Evolutionary conservation across 129 eudicot genomes (phyloP).

Genomic region (Kitagawia praeruptora): DNA sequence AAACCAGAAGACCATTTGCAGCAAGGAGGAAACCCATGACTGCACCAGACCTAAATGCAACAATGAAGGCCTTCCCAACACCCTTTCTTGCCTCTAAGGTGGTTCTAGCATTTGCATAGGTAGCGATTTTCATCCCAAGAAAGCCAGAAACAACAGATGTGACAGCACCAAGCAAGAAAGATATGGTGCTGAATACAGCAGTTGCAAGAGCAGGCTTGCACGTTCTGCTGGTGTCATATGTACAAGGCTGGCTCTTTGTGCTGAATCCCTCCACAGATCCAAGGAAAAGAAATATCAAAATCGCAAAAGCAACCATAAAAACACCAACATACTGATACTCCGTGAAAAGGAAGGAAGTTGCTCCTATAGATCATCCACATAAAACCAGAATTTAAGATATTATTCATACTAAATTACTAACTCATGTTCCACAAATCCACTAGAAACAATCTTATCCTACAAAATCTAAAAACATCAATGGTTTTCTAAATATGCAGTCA

Average conservation of each 20-base stretch:
- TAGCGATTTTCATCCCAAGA: slow-evolving; percentile 92
- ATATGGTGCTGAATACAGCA: slow-evolving; percentile 73
- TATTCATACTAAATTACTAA: background rate
- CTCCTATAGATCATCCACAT: slow-evolving; percentile 38
- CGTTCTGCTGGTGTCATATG: slow-evolving; percentile 50
- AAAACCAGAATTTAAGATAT: background rate
- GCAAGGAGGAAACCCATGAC: slow-evolving; percentile 96
- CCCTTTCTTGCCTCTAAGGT: slow-evolving; percentile 94
- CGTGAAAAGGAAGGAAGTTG: slow-evolving; percentile 78
- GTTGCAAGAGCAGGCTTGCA: slow-evolving; percentile 94
- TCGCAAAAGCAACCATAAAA: slow-evolving; percentile 81
- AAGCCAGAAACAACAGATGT: slow-evolving; percentile 82
- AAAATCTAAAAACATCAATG: background rate
- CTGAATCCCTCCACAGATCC: slow-evolving; percentile 94
- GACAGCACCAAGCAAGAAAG: slow-evolving; percentile 80
- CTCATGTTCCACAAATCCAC: background rate
- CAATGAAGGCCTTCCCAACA: slow-evolving; percentile 79
- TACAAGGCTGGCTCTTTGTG: slow-evolving; percentile 52
- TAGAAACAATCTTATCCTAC: background rate
- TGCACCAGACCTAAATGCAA: slow-evolving; percentile 89
- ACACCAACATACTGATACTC: slow-evolving; percentile 83
- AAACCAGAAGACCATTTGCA: slow-evolving; percentile 83
- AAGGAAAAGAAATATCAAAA: slow-evolving; percentile 70
- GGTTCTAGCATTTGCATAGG: slow-evolving; percentile 89
- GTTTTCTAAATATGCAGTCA: background rate